Evolutionary conservation across 73 alveolate species (phyloP), one percentile per base, ranked within the genome.

Genomic region (Paramecium sexaurelia): DNA sequence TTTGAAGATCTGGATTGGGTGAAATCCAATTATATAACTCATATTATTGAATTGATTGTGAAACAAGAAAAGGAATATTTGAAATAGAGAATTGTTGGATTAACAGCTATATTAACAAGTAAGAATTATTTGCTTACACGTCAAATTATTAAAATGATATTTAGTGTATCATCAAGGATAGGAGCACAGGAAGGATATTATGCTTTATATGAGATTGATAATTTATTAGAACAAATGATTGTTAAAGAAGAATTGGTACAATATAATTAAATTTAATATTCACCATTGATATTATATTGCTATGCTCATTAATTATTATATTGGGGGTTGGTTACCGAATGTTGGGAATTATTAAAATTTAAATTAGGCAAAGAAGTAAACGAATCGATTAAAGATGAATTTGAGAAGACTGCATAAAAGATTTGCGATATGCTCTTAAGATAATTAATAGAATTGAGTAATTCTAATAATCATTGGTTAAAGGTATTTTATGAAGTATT

Each of bases 1-100:
- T 78, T 78, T 45, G 90, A 78, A 78, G 90, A 78, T 41, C 55
- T 78, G 3, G 90, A 78, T 43, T 78, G 90, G 90, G 90, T 78
- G n/a, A 78, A 33, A 43, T 61, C 68, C 29, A 29, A 37, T 29
- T 45, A 37, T 24, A 19, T 78, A 4, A 78, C 55, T 40, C 90
- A 78, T 5, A 24, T 78, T 29, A 39, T 78, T 17, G 90, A 78
- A 24, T 17, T 78, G 90, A 78, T 78, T 8, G 90, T 29, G 8
- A 78, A 78, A 22, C 24, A 78, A 78, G 47, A 78, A 22, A 78
- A 45, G 41, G 90, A 78, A 6, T 19, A 45, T 78, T 37, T 78
- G 32, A 78, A 78, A 45, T 45, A 78, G 17, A 78, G 90, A 27
- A 40, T 78, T 40, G 75, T 78, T 40, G 90, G 55, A 41, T 45